Evolutionary conservation across 2,329 filamentous ascomycete species (phyloP).

Genomic region (Neoscytalidium dimidiatum): DNA sequence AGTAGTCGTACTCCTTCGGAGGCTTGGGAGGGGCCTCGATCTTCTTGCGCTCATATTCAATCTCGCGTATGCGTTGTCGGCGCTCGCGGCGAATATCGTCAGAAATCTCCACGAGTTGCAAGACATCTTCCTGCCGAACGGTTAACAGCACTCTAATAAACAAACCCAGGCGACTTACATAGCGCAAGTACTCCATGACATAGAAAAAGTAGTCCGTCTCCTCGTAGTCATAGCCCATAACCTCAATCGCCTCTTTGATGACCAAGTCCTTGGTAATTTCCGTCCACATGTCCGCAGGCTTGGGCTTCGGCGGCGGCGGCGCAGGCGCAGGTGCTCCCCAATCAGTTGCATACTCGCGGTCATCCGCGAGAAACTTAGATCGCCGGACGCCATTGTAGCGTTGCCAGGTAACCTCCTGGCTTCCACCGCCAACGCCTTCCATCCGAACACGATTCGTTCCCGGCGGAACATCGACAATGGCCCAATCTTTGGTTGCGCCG

Average conservation of each 20-base stretch:
- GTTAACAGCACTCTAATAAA: constrained; percentile 34
- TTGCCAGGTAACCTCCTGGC: constrained; percentile 76
- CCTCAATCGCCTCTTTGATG: constrained; percentile 80
- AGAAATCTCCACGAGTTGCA: constrained; percentile 78
- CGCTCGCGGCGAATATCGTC: constrained; percentile 75
- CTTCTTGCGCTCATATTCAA: constrained; percentile 57
- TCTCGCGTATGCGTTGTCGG: constrained; percentile 60
- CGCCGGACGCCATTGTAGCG: constrained; percentile 76
- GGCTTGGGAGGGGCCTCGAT: constrained; percentile 26
- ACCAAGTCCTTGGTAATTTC: constrained; percentile 96
- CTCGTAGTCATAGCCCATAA: constrained; percentile 83
- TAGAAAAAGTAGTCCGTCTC: constrained; percentile 91
- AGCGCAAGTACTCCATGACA: constrained; percentile 84
- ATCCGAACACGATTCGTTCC: constrained; percentile 80
- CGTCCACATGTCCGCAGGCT: constrained; percentile 73
- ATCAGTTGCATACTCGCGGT: constrained; percentile 51
- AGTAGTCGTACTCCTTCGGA: constrained; percentile 59
- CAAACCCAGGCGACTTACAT: constrained; percentile 62
- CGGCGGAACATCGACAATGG: constrained; percentile 80
- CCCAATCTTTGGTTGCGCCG: constrained; percentile 75
- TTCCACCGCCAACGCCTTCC: constrained; percentile 75
- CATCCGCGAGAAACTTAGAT: constrained; percentile 73
- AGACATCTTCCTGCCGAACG: constrained; percentile 73
- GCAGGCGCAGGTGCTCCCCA: constrained; percentile 36
- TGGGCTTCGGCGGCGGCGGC: constrained; percentile 31